Evolutionary conservation across 306 rosid species (phyloP).

Genomic region (Sophora flavescens): DNA sequence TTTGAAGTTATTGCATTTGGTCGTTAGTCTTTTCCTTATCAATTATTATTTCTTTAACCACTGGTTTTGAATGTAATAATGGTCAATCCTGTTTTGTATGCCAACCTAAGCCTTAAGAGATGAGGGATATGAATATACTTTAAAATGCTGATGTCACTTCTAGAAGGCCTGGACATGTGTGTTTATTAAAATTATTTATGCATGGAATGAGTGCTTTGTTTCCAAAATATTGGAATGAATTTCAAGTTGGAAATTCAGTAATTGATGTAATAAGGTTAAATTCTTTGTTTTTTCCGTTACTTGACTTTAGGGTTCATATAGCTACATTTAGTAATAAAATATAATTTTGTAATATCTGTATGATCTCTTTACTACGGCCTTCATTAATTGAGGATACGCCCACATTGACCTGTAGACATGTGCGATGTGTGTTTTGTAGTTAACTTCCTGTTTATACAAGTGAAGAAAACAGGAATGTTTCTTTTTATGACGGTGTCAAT

Average conservation of each 20-base stretch:
- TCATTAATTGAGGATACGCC: slow-evolving; percentile 1
- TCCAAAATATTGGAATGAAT: slow-evolving; percentile 26
- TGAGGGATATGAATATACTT: slow-evolving; percentile 35
- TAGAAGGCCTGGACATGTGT: background rate
- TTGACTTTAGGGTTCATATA: background rate
- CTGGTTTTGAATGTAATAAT: slow-evolving; percentile 41
- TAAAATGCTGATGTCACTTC: slow-evolving; percentile 16
- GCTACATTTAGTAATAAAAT: slow-evolving; percentile 12
- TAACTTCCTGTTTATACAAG: background rate
- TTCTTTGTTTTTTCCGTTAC: background rate
- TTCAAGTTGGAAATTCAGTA: slow-evolving; percentile 21
- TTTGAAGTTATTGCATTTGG: slow-evolving; percentile 33
- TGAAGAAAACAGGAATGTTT: slow-evolving; percentile 1
- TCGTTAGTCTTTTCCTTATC: slow-evolving; percentile 21
- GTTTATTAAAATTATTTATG: slow-evolving; percentile 17
- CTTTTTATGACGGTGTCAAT: background rate
- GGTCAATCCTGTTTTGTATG: slow-evolving; percentile 23
- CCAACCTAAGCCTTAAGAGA: slow-evolving; percentile 30
- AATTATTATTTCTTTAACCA: slow-evolving; percentile 24
- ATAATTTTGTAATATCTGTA: slow-evolving; percentile 14
- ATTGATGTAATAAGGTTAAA: slow-evolving; percentile 15
- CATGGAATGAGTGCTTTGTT: slow-evolving; percentile 18
- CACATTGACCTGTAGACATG: slow-evolving; percentile 19
- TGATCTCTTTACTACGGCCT: background rate
- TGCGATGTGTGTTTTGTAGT: background rate